Conservation (phyloP, 495 filamentous ascomycete species). For the Gamarada debralockiae region DNA sequence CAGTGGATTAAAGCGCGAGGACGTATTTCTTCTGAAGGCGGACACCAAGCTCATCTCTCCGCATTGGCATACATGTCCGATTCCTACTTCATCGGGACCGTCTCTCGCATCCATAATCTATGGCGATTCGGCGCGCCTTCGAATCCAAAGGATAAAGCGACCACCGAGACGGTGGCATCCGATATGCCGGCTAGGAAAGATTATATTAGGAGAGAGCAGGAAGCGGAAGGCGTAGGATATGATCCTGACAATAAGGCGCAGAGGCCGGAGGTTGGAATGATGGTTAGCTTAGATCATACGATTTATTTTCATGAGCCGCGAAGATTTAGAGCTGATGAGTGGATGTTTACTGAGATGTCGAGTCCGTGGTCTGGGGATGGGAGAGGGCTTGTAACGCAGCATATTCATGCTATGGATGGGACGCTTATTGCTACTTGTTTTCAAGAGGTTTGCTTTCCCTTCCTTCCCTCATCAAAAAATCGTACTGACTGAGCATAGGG, state of each 20-base stretch:
- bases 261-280: slow-evolving; percentile 74
- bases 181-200: slow-evolving; percentile 38
- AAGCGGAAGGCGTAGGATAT: slow-evolving; percentile 30
- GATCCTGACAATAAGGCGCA: slow-evolving; percentile 25
- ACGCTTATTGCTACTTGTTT: slow-evolving; percentile 79
- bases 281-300: slow-evolving; percentile 89
- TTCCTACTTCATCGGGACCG: slow-evolving; percentile 88
- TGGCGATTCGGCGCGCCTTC: slow-evolving; percentile 52
- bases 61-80: slow-evolving; percentile 93
- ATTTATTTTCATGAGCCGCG: slow-evolving; percentile 92
- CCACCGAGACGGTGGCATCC: slow-evolving; percentile 24
- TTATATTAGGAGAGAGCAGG: slow-evolving; percentile 31
- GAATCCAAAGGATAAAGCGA: slow-evolving; percentile 28
- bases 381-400: slow-evolving; percentile 79
- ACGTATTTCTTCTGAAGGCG: slow-evolving; percentile 63
- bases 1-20: slow-evolving; percentile 80
- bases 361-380: slow-evolving; percentile 93
- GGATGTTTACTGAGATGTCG: slow-evolving; percentile 90
- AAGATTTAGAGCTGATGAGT: slow-evolving; percentile 82
- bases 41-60: slow-evolving; percentile 73
- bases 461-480: neutral
- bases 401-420: slow-evolving; percentile 82
- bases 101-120: slow-evolving; percentile 69
- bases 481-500: slow-evolving; percentile 34
- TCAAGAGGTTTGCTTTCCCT: slow-evolving; percentile 56